Evolutionary conservation across 139 green algal genomes (phyloP).

Genomic region (Auxenochlorella protothecoides): DNA sequence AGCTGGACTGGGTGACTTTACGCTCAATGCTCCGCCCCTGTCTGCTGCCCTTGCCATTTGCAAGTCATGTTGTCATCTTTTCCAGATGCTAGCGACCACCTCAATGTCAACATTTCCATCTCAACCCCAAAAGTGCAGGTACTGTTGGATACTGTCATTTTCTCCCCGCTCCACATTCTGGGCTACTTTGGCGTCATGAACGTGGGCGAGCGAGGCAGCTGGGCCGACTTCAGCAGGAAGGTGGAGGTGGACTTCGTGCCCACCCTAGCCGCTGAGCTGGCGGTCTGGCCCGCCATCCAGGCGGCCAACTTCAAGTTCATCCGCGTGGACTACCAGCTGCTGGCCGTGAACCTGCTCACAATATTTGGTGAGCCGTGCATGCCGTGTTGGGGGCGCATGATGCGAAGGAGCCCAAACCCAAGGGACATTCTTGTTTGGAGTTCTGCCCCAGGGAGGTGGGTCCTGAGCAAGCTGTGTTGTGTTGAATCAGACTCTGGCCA

Average conservation of each 20-base stretch:
- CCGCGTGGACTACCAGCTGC: constrained; percentile 21
- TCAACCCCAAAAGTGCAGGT: constrained; percentile 4
- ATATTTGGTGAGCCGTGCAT: constrained; percentile 14
- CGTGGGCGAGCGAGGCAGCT: constrained; percentile 7
- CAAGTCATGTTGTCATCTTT: too few relatives aligned
- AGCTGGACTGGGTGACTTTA: too few relatives aligned
- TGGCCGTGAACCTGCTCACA: constrained; percentile 20
- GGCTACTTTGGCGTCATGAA: constrained; percentile 22
- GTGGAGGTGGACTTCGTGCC: constrained; percentile 23
- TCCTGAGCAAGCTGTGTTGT: too few relatives aligned
- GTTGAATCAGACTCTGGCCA: too few relatives aligned
- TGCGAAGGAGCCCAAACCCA: too few relatives aligned
- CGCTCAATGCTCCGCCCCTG: too few relatives aligned
- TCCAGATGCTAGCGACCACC: too few relatives aligned
- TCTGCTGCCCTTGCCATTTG: too few relatives aligned
- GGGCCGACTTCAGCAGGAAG: constrained; percentile 9
- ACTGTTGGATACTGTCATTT: constrained; percentile 19
- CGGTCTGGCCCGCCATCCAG: constrained; percentile 24
- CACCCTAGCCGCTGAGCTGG: constrained; percentile 18
- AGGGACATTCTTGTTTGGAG: too few relatives aligned
- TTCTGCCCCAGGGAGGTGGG: too few relatives aligned
- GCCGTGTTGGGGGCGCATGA: too few relatives aligned
- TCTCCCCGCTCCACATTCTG: constrained; percentile 17
- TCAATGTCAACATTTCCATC: too few relatives aligned
- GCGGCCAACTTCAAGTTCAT: constrained; percentile 22